Evolutionary conservation across 495 filamentous ascomycete genomes (phyloP), one percentile per base, ranked within the genome.

Genomic region (Hypoxylon crocopeplum): DNA sequence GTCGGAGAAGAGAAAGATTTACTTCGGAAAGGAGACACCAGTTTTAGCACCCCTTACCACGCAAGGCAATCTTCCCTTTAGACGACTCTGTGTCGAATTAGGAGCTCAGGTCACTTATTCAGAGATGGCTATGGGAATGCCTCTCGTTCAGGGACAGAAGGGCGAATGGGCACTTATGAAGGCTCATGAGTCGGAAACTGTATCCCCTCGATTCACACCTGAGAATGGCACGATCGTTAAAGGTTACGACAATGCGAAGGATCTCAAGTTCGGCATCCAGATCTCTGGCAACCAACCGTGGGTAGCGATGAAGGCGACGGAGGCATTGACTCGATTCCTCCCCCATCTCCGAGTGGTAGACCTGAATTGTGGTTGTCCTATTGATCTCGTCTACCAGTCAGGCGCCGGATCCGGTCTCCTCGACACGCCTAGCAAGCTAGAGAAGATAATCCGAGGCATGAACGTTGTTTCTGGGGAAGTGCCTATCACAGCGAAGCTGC

Each of bases 61-160:
- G 2, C 94, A 97, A 73, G 94, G 94, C n/a, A 98, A 98, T 64
- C 77, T 98, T 21, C 95, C 94, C 1, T 98, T 97, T 78, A 88
- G 94, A 37, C 84, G 95, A 45, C 84, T 98, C n/a, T 98, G 94
- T 66, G 85, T 87, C 0, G 86, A 88, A 45, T 83, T 97, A 15
- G 95, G 94, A 17, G 93, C 94, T 15, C 90, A 96, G 59, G 76
- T 95, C 29, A 98, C 93, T 2, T 98, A 97, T 77, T 98, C 94
- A 0, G 94, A 98, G 69, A 98, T 98, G 94, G 94, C 95, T 3
- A 90, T 98, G 86, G 85, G 91, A 30, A 72, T 96, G 63, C 91
- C 92, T 10, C 74, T 98, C 42, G 80, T 98, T n/a, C 92, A 97
- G 72, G 94, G 94, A 7, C 80, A 87, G 40, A 96, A 92, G 69